phyloP scores from a whole-genome alignment of 257 asterid species.

The Nicotiana otophora region DNA sequence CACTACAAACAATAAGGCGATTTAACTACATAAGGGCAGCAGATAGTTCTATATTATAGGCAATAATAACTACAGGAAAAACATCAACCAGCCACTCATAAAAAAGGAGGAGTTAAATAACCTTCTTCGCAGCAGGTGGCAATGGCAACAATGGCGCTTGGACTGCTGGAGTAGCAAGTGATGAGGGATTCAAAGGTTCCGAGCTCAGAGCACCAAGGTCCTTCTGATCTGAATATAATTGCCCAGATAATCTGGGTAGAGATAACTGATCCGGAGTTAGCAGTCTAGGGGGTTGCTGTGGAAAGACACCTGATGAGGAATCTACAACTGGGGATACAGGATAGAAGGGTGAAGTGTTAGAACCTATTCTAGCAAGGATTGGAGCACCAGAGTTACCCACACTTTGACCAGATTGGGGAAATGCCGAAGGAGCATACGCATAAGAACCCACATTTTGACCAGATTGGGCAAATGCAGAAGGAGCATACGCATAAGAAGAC shows the following conservation, averaged over 20 bases:
- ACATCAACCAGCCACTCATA: background rate
- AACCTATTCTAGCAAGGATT: constrained; percentile 24
- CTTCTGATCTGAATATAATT: constrained; percentile 31
- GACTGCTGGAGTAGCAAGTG: constrained; percentile 28
- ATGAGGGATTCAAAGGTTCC: constrained; percentile 24
- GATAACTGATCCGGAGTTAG: constrained; percentile 41
- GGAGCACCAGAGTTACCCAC: constrained; percentile 31
- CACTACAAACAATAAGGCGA: background rate
- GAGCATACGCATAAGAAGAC: constrained; percentile 30
- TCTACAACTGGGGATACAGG: constrained; percentile 31
- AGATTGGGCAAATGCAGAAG: constrained; percentile 29
- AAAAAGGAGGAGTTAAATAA: constrained; percentile 14
- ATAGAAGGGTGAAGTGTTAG: constrained; percentile 32
- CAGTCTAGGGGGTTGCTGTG: constrained; percentile 35
- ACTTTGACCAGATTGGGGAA: constrained; percentile 31
- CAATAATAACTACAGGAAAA: background rate
- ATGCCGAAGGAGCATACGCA: constrained; percentile 24
- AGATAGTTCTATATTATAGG: background rate
- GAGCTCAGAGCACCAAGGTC: constrained; percentile 29
- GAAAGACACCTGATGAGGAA: constrained; percentile 32
- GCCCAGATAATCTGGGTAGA: constrained; percentile 40
- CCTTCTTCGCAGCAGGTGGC: constrained; percentile 60
- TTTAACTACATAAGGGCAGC: background rate
- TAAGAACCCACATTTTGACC: constrained; percentile 34
- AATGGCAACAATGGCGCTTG: constrained; percentile 57